A percentile compares a stretch with the other conserved stretches of the same genome.
These are phyloP conservation scores for Scopulariopsis brevicaulis DNA, from an alignment of 2,329 filamentous ascomycete species.

Conservation along the genomic window DNA sequence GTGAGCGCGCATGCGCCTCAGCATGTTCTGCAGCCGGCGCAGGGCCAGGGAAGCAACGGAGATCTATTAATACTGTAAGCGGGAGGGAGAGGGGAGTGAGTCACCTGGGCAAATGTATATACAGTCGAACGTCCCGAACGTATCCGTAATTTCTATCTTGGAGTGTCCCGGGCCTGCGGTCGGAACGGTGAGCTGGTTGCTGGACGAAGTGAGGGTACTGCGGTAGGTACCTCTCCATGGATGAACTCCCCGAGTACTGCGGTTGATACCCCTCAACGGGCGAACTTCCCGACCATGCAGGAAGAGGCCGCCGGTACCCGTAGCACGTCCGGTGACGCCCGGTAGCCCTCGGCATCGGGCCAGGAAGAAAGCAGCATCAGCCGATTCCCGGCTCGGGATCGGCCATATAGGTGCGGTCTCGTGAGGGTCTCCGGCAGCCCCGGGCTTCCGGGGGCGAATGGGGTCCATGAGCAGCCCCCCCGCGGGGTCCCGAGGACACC, in stretches of 20 bases:
- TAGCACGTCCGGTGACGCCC: neutral
- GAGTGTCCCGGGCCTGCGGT: too few species aligned
- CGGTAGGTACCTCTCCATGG: too few species aligned
- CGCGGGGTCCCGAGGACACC: neutral
- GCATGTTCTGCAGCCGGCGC: slow-evolving; percentile 59
- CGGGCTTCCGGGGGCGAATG: neutral
- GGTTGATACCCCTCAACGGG: too few species aligned
- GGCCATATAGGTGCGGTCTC: neutral
- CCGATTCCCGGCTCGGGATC: neutral
- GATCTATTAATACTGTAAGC: slow-evolving; percentile 57
- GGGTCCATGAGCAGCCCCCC: neutral
- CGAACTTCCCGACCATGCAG: neutral
- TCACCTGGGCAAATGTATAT: neutral
- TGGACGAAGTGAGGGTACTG: too few species aligned
- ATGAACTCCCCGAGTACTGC: too few species aligned
- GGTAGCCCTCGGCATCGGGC: neutral
- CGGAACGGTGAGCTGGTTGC: too few species aligned
- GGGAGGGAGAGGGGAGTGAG: neutral
- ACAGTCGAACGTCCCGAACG: neutral
- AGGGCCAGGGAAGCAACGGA: slow-evolving; percentile 53
- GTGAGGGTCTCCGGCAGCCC: neutral
- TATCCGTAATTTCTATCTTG: neutral
- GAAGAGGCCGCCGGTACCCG: neutral
- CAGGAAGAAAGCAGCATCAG: neutral
- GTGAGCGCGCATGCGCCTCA: slow-evolving; percentile 76